phyloP scores from a whole-genome alignment of 148 eudicot species.

The Tetragonia tetragonoides region DNA sequence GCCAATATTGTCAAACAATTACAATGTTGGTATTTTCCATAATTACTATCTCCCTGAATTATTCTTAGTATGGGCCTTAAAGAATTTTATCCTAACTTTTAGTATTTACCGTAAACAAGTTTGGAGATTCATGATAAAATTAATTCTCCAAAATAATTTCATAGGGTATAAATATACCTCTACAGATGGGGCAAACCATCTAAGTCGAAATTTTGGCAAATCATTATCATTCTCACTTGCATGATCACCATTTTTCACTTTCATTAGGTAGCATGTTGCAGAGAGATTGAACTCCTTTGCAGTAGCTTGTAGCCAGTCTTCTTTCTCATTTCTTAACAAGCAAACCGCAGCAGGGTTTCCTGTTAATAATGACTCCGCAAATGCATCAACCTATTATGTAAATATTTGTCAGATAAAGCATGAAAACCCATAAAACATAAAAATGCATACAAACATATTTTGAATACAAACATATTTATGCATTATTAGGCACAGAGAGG shows the following conservation, averaged over 20 bases:
- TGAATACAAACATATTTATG: no score
- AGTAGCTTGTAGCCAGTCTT: conserved; percentile 2
- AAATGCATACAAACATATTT: neutral
- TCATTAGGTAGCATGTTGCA: neutral
- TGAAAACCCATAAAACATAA: no score
- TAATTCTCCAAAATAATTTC: no score
- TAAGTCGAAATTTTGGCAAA: conserved; percentile 22
- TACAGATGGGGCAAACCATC: conserved; percentile 28
- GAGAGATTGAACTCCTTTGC: conserved; percentile 3
- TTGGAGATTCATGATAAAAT: no score
- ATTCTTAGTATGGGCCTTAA: no score
- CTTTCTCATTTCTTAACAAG: neutral
- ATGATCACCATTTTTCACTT: neutral
- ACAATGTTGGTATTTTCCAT: no score
- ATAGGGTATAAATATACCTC: conserved; percentile 5
- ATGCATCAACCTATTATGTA: neutral
- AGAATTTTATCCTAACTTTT: no score
- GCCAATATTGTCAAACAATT: no score
- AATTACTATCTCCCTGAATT: no score
- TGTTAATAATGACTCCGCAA: neutral
- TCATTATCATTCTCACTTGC: neutral
- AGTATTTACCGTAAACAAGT: no score
- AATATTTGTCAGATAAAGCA: neutral
- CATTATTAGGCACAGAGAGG: neutral
- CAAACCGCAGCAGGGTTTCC: conserved; percentile 5